Base-by-base conservation (phyloP, 2,329 filamentous ascomycete genomes). In the Penicillium sp. region DNA sequence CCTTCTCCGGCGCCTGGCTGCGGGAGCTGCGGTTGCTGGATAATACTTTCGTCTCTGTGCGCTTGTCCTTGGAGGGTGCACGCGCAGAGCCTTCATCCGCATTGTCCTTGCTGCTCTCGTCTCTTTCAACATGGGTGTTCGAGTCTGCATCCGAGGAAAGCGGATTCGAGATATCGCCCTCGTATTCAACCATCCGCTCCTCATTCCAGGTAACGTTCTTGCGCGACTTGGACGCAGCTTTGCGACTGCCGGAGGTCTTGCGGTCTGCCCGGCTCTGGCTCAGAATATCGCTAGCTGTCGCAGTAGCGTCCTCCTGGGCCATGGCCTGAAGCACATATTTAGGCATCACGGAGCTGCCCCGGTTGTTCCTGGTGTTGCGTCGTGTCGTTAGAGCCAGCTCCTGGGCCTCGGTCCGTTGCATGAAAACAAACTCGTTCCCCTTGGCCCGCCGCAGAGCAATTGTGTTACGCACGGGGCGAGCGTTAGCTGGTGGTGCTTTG, bases 361-460 rank as follows among this genome's bases (percentile, higher is more conserved):
- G 76, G 66, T 81, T 81, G 33, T 71, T 67, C 54, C 73, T 73
- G 11, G 79, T 81, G 61, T 81, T 81, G 26, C 74, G 72, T 55
- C 77, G 73, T 6, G 79, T 81, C 13, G 70, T 58, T 43, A 80
- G 68, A 0, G 79, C 76, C 30, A 80, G 60, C 43, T 80, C 73
- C 63, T 80, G 79, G 6, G 72, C 70, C 52, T 80, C 78, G 2
- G 78, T 76, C 11, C 73, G 71, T 52, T 79, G 73, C 28, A 75
- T 68, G 57, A 80, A 80, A 30, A 81, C 70, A 55, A 81, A 81
- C 54, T 81, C 79, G 6, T 73, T 80, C 5, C 79, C 79, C 52
- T 77, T 80, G 3, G 78, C 72, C 13, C 79, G 77, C 53, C 79
- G 78, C 22, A 81, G 73, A 4, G 78, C 72, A 52, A 80, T 76